A percentile compares a stretch with the other conserved stretches of the same genome.
Conservation (phyloP, 495 filamentous ascomycete genomes). For the Elaphomyces granulatus region DNA sequence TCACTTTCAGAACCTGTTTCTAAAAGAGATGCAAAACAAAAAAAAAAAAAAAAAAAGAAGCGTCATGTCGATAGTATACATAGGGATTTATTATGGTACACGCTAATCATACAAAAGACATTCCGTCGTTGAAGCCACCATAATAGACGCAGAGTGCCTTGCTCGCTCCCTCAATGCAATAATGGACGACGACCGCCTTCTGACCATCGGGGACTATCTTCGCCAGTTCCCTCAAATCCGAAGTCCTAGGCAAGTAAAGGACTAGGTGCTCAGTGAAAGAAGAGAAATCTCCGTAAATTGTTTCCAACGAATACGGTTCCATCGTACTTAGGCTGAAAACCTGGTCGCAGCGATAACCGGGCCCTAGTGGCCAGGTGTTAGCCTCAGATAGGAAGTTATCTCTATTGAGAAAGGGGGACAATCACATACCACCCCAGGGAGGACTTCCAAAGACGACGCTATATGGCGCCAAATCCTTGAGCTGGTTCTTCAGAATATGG, state of each 20-base stretch:
- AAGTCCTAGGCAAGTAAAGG: slow-evolving; percentile 79
- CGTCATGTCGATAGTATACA: no score
- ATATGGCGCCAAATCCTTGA: slow-evolving; percentile 34
- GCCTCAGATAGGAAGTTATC: no score
- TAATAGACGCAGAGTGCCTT: slow-evolving; percentile 53
- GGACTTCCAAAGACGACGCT: slow-evolving; percentile 79
- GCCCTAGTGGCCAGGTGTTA: slow-evolving; percentile 35
- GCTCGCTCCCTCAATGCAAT: slow-evolving; percentile 80
- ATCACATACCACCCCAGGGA: slow-evolving; percentile 70
- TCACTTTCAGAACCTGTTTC: no score
- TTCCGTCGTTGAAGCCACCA: slow-evolving; percentile 27
- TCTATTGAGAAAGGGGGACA: neutral
- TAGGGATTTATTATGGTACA: no score
- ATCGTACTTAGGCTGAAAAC: slow-evolving; percentile 79
- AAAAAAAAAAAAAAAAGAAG: no score
- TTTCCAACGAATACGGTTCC: slow-evolving; percentile 64
- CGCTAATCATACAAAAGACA: neutral
- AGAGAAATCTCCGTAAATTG: slow-evolving; percentile 46
- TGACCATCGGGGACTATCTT: slow-evolving; percentile 36
- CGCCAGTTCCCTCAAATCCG: slow-evolving; percentile 72
- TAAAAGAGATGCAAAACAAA: no score
- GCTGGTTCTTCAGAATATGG: slow-evolving; percentile 35
- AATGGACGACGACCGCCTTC: slow-evolving; percentile 65
- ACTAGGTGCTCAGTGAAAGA: slow-evolving; percentile 39
- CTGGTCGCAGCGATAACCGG: slow-evolving; percentile 57